Evolutionary conservation across 192 early-diverging fungal species (phyloP), one percentile per base, ranked within the genome.

Genomic region (Bifiguratus adelaidae): DNA sequence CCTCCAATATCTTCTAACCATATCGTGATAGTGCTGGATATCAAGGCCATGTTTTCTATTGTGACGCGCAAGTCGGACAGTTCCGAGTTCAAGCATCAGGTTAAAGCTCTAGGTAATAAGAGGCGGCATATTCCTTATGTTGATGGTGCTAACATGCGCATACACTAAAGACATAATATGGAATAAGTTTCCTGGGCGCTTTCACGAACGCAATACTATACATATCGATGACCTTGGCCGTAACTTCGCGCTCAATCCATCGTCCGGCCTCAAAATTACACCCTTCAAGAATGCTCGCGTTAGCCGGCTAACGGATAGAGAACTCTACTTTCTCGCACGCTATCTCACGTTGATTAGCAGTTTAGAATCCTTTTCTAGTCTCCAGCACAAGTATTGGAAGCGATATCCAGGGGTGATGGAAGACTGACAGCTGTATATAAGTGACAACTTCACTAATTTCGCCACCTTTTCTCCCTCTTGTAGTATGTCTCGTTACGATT

Each of bases 211-310:
- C 7, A 82, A 83, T 51, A 87, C 84, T 0, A 64, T 84, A 15
- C 84, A 87, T 34, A 53, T 88, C 2, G 85, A 88, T 42, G 85
- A 88, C 35, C 46, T 88, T 53, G 63, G 70, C 18, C 63, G 82
- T 12, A 88, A 88, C 45, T 88, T 88, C 75, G 80, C 80, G 0
- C 70, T 88, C 51, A 88, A 88, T 42, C 70, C 70, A 23, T 68
- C 73, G 41, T 72, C 67, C 19, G 82, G 82, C 4, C 54, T 88
- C 15, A 81, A 82, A 56, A 82, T 85, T 30, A 54, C 70, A 0
- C 62, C 78, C 3, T 83, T 79, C 56, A 78, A 79, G 60, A 66
- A 78, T 7, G 71, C 69, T 1, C 70, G 69, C 3, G 45, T 52
- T 7, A 62, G 54, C 7, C 46, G 66, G 12, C 35, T 56, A 1